A percentile compares a stretch with the other conserved stretches of the same genome.
Evolutionary conservation across 2,329 filamentous ascomycete genomes (phyloP).

Genomic region (Colletotrichum trifolii): DNA sequence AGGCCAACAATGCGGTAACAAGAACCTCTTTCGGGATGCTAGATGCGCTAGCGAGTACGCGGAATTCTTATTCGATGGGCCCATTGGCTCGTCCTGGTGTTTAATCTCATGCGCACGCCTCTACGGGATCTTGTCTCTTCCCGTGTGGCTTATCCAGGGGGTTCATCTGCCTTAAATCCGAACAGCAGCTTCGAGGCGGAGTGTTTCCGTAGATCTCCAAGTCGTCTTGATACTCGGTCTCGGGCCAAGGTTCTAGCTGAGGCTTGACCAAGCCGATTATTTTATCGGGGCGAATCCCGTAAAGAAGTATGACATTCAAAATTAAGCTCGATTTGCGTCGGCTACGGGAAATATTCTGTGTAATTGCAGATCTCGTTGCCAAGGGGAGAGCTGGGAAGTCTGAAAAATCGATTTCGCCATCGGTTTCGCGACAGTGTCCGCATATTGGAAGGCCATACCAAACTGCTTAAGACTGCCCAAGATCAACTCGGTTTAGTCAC

Average conservation of each 20-base stretch:
- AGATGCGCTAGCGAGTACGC: neutral
- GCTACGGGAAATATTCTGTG: too few relatives aligned
- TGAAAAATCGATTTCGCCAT: too few relatives aligned
- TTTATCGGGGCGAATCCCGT: neutral
- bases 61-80: neutral
- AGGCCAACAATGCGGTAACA: too few relatives aligned
- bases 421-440: too few relatives aligned
- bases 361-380: too few relatives aligned
- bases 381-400: too few relatives aligned
- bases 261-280: neutral
- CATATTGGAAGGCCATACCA: too few relatives aligned
- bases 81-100: neutral
- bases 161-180: neutral
- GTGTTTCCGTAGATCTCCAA: too few relatives aligned
- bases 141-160: neutral
- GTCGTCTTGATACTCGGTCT: neutral
- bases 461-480: too few relatives aligned
- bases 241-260: neutral
- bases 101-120: constrained; percentile 4
- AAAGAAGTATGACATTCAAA: neutral
- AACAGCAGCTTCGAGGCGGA: neutral
- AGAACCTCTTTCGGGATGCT: too few relatives aligned
- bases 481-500: too few relatives aligned
- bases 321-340: too few relatives aligned
- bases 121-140: neutral